These are phyloP conservation scores for Sporothrix pallida DNA, from an alignment of 2,329 filamentous ascomycete genomes.

Conservation along the genomic window DNA sequence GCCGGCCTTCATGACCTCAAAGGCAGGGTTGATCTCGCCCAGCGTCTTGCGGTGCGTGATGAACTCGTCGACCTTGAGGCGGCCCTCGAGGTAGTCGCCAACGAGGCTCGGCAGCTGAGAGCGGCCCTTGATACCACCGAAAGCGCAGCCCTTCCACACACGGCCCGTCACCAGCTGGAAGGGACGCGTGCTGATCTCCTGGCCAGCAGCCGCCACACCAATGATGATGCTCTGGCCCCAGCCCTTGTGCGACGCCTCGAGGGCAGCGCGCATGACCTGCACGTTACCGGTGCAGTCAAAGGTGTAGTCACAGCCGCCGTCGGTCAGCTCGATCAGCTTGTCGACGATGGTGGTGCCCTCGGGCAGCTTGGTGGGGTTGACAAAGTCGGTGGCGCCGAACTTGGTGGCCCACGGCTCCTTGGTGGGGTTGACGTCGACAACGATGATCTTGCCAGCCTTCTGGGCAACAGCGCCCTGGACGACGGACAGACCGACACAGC, in stretches of 20 bases:
- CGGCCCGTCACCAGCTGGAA: slow-evolving; percentile 99
- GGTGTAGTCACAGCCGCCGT: slow-evolving; percentile 97
- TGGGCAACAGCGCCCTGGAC: slow-evolving; percentile 91
- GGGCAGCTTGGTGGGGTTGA: slow-evolving; percentile 81
- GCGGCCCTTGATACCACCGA: slow-evolving; percentile 97
- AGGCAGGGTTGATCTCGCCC: slow-evolving; percentile 84
- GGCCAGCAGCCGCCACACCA: slow-evolving; percentile 92
- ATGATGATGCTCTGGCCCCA: slow-evolving; percentile 99
- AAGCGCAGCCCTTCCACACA: slow-evolving; percentile 97
- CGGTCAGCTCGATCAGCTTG: slow-evolving; percentile 94
- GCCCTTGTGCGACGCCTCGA: slow-evolving; percentile 98
- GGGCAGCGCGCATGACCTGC: slow-evolving; percentile 89
- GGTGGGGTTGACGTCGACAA: slow-evolving; percentile 76
- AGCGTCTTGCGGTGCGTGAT: slow-evolving; percentile 93
- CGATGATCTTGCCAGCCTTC: slow-evolving; percentile 77
- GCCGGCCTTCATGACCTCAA: slow-evolving; percentile 88
- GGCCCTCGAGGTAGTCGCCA: slow-evolving; percentile 83
- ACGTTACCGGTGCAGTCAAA: slow-evolving; percentile 99
- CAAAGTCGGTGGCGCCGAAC: slow-evolving; percentile 96
- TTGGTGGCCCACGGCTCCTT: slow-evolving; percentile 94
- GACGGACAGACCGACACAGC: slow-evolving; percentile 93
- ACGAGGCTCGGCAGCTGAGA: slow-evolving; percentile 88
- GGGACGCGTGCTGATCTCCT: slow-evolving; percentile 88
- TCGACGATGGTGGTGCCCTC: slow-evolving; percentile 83
- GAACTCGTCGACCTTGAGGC: slow-evolving; percentile 98